Evolutionary conservation across 2,329 filamentous ascomycete species (phyloP).

Genomic region (Alternaria gansuensis): DNA sequence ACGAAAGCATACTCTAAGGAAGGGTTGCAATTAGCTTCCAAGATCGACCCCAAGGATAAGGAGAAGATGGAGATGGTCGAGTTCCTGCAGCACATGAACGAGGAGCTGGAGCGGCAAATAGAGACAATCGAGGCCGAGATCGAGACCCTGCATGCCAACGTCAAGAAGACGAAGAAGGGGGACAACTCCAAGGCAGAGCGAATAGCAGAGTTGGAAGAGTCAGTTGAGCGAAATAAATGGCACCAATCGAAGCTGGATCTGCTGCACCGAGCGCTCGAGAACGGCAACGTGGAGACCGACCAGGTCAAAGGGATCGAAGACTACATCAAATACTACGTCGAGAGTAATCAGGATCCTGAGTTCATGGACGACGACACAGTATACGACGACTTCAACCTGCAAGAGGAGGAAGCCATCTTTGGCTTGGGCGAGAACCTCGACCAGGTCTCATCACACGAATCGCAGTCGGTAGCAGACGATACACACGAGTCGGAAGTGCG

Average conservation of each 20-base stretch:
- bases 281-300: slow-evolving; percentile 86
- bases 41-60: slow-evolving; percentile 96
- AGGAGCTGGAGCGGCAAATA: slow-evolving; percentile 92
- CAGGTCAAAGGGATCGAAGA: slow-evolving; percentile 91
- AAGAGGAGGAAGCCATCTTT: slow-evolving; percentile 89
- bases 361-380: slow-evolving; percentile 94
- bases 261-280: slow-evolving; percentile 87
- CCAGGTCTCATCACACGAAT: slow-evolving; percentile 91
- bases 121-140: slow-evolving; percentile 90
- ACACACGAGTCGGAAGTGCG: slow-evolving; percentile 66
- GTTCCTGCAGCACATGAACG: slow-evolving; percentile 86
- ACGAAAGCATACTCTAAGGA: slow-evolving; percentile 99
- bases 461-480: slow-evolving; percentile 91
- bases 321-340: slow-evolving; percentile 92
- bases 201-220: slow-evolving; percentile 82
- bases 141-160: slow-evolving; percentile 82
- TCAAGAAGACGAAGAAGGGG: slow-evolving; percentile 93
- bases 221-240: slow-evolving; percentile 95
- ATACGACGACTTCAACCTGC: slow-evolving; percentile 92
- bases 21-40: slow-evolving; percentile 87
- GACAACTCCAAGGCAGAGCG: slow-evolving; percentile 84
- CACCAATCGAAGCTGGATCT: slow-evolving; percentile 93
- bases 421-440: slow-evolving; percentile 84
- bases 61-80: slow-evolving; percentile 89
- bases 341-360: slow-evolving; percentile 86